phyloP scores from a whole-genome alignment of 2,329 filamentous ascomycete genomes.

The Botryotinia calthae region DNA sequence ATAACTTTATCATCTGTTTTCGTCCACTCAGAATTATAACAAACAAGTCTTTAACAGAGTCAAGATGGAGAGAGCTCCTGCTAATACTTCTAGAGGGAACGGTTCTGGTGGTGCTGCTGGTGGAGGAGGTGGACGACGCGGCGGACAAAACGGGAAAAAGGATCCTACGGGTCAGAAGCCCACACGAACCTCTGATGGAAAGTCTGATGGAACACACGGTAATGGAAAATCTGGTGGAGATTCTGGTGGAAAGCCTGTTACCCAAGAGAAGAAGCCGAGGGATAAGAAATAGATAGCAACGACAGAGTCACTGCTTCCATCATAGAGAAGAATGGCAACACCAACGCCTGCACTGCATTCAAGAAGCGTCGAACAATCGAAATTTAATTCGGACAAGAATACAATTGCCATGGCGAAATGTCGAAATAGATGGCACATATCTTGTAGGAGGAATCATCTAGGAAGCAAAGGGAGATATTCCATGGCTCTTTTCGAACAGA shows the following conservation, averaged over 20 bases:
- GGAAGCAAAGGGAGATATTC: neutral
- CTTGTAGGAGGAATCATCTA: neutral
- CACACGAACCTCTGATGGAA: neutral
- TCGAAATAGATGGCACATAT: neutral
- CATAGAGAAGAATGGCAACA: neutral
- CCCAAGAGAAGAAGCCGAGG: neutral
- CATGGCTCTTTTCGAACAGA: neutral
- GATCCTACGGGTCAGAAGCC: neutral
- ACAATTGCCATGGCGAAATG: neutral
- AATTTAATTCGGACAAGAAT: neutral
- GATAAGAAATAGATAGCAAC: neutral
- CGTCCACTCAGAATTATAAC: neutral
- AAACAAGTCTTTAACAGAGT: neutral
- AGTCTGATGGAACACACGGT: neutral
- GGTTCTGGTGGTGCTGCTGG: neutral
- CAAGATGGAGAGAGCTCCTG: neutral
- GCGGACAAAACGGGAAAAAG: accelerated
- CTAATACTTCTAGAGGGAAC: too few relatives aligned
- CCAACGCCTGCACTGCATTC: accelerated
- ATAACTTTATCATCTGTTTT: neutral
- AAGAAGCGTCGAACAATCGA: neutral
- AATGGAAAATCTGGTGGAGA: neutral
- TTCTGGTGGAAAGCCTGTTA: too few relatives aligned
- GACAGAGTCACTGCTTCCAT: neutral
- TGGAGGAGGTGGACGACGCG: neutral